Evolutionary conservation across 2,329 filamentous ascomycete species (phyloP), one percentile per base, ranked within the genome.

Genomic region (Chrysoporthe austroafricana): DNA sequence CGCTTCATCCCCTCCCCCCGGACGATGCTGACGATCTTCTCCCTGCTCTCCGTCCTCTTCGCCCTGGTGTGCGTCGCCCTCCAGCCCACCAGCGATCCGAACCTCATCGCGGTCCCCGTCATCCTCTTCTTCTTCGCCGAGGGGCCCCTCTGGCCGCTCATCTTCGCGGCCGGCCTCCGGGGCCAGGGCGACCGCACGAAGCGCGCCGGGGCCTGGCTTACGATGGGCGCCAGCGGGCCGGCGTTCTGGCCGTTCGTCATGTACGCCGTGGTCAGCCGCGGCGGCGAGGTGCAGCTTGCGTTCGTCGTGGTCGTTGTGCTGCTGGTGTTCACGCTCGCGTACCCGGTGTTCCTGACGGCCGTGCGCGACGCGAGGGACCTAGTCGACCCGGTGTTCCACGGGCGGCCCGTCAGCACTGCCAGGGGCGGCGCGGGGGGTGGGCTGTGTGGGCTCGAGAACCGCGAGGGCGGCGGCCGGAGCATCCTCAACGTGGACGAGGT

Each of bases 141-240:
- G 77, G 91, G 90, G 0, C 92, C 93, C 63, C 87, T 93, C 72
- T 97, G 92, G 83, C 93, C 94, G 0, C 88, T 94, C 1, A 89
- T 96, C 69, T 93, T 94, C 72, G 89, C 91, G 3, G 85, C 96
- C 14, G 91, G 91, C 3, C 89, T 97, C 68, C 87, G 92, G 2
- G 93, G 93, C 0, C 86, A 96, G 62, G 93, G 93, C 0, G 85
- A 87, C n/a, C 86, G 92, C 71, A 94, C 91, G 4, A 96, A 96
- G 79, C 86, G 90, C 60, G 92, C 91, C 0, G 90, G 91, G 0
- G 91, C 90, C 1, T 92, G 88, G 77, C 89, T 96, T 71, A 92
- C 94, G 1, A 92, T 90, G 76, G 91, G 90, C 62, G 91, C 89
- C 1, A 89, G 86, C 1, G 91, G 92, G 1, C 90, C 92, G 13